Conservation (phyloP, 2,329 filamentous ascomycete genomes). For the Magnaporthiopsis poae region DNA sequence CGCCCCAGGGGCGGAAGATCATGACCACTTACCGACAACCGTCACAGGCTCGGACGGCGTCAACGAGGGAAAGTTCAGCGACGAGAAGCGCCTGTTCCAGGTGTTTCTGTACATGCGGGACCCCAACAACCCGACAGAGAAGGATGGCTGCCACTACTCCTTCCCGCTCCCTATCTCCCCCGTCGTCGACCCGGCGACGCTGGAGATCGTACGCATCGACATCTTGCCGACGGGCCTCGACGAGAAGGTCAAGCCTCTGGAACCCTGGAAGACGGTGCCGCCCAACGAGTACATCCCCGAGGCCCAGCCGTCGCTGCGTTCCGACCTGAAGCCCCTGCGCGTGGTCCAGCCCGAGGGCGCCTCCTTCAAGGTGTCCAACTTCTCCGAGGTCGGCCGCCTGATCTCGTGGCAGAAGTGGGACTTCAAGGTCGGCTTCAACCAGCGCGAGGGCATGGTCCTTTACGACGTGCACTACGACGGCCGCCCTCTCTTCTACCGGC, state of each 20-base stretch:
- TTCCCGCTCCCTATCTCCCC: constrained; percentile 58
- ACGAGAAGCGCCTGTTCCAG: constrained; percentile 33
- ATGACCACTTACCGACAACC: background rate
- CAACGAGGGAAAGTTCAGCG: constrained; percentile 11
- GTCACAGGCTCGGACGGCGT: constrained; percentile 37
- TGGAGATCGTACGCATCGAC: constrained; percentile 60
- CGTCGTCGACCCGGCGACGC: constrained; percentile 52
- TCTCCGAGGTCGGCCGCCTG: constrained; percentile 31
- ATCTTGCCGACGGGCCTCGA: constrained; percentile 58
- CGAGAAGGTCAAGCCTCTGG: constrained; percentile 33
- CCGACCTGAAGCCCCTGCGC: constrained; percentile 45
- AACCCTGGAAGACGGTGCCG: constrained; percentile 25
- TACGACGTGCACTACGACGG: constrained; percentile 61
- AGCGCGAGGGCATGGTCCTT: constrained; percentile 59
- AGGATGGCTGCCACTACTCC: constrained; percentile 61
- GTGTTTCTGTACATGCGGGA: constrained; percentile 59
- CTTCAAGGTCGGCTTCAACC: constrained; percentile 60
- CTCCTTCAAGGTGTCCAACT: constrained; percentile 45
- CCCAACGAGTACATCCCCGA: constrained; percentile 28
- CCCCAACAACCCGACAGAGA: constrained; percentile 45
- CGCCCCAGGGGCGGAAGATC: too few species aligned
- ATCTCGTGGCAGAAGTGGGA: constrained; percentile 59
- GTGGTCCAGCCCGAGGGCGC: constrained; percentile 13
- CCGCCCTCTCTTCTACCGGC: constrained; percentile 54
- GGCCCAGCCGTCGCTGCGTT: constrained; percentile 24